Evolutionary conservation across 768 basidiomycete genomes (phyloP).

Genomic region (Termitomyces sp.): DNA sequence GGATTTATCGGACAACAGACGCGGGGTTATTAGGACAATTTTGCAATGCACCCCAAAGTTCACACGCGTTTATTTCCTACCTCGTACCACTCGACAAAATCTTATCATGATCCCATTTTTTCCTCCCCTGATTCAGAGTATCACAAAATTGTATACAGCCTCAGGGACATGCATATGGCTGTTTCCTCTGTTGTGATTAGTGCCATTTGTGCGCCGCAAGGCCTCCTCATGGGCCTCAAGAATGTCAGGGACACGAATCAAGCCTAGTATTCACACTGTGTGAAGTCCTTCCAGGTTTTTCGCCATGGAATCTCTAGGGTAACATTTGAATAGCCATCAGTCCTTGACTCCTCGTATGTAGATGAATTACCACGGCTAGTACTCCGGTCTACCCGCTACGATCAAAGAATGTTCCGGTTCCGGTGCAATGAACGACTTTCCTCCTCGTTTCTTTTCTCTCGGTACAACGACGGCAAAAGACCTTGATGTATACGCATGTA

Average conservation of each 20-base stretch:
- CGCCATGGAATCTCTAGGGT: neutral
- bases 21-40: slow-evolving; percentile 18
- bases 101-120: neutral
- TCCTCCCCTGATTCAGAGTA: neutral
- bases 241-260: neutral
- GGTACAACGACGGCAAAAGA: neutral
- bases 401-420: neutral
- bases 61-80: slow-evolving; percentile 19
- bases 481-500: too few species aligned
- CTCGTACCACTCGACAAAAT: slow-evolving; percentile 11
- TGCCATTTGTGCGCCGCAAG: neutral
- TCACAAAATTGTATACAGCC: neutral
- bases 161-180: neutral
- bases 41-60: slow-evolving; percentile 19
- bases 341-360: neutral
- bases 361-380: neutral
- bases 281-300: neutral
- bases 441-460: too few species aligned
- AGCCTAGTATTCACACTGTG: too few species aligned
- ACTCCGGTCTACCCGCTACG: neutral
- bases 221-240: neutral
- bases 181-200: neutral
- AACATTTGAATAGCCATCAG: neutral
- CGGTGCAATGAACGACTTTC: neutral
- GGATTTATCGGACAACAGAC: slow-evolving; percentile 8